These are phyloP conservation scores for Epichloe gansuensis DNA, from an alignment of 2,329 filamentous ascomycete genomes.

Conservation along the genomic window DNA sequence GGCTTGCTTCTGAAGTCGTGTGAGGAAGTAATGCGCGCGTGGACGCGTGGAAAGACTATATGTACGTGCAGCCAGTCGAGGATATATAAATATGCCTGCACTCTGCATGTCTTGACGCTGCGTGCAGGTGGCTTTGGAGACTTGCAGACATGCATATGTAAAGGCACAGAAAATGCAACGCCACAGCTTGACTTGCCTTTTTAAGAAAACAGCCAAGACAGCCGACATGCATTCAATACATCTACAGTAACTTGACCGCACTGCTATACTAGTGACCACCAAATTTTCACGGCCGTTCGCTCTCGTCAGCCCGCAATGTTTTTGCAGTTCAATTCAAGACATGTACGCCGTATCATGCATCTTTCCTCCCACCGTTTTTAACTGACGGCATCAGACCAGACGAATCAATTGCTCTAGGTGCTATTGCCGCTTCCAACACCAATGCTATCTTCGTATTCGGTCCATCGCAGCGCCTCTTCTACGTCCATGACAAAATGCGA, in stretches of 20 bases:
- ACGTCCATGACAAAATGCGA: conserved; percentile 71
- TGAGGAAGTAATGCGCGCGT: too few species aligned
- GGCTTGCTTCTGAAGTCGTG: too few species aligned
- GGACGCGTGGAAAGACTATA: too few species aligned
- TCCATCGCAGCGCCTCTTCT: conserved; percentile 69
- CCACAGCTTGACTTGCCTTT: too few species aligned
- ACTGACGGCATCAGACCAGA: neutral
- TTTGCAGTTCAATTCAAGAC: neutral
- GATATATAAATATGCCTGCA: too few species aligned
- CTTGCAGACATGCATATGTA: conserved; percentile 9
- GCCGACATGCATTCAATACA: too few species aligned
- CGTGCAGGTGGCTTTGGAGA: too few species aligned
- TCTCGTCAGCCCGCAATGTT: too few species aligned
- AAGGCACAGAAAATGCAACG: conserved; percentile 9
- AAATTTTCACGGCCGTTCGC: neutral
- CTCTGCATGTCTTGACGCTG: too few species aligned
- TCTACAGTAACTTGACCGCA: neutral
- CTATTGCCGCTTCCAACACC: conserved; percentile 12
- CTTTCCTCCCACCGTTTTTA: neutral
- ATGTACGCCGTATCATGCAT: conserved; percentile 1
- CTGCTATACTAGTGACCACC: neutral
- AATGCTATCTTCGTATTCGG: conserved; percentile 53
- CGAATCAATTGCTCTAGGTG: neutral
- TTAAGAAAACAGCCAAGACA: too few species aligned
- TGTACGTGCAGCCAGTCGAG: too few species aligned